Percentiles rank a stretch among this genome's conserved stretches.
Conservation (phyloP, 148 eudicot species). For the Fallopia convolvulus region DNA sequence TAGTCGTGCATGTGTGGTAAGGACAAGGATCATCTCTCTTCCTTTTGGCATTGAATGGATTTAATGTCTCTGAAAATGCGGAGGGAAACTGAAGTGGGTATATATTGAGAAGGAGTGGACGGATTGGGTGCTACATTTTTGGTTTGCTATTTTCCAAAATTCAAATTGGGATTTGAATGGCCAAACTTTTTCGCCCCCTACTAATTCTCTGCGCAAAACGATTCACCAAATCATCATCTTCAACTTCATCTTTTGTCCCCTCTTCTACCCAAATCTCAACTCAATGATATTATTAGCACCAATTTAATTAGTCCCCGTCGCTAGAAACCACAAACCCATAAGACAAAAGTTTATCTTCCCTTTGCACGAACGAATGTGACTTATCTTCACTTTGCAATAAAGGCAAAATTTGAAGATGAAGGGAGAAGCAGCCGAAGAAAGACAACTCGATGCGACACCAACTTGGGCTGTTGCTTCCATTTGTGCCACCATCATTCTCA, state of each 20-base stretch:
- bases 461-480: constrained; percentile 90
- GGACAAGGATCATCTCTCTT: too few species aligned
- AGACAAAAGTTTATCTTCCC: neutral
- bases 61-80: neutral
- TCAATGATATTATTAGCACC: neutral
- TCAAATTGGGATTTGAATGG: neutral
- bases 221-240: neutral
- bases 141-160: neutral
- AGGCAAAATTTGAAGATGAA: neutral
- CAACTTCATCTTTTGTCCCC: neutral
- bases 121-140: neutral
- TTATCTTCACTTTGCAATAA: neutral
- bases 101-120: neutral
- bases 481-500: constrained; percentile 56
- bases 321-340: neutral
- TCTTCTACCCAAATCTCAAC: neutral
- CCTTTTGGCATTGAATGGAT: too few species aligned
- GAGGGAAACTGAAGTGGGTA: neutral
- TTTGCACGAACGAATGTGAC: neutral
- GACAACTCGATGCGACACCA: constrained; percentile 59
- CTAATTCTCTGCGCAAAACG: neutral
- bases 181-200: neutral
- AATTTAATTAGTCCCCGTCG: neutral
- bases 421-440: constrained; percentile 17
- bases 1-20: too few species aligned